Evolutionary conservation across 306 rosid genomes (phyloP), one percentile per base, ranked within the genome.

Genomic region (Castanospermum australe): DNA sequence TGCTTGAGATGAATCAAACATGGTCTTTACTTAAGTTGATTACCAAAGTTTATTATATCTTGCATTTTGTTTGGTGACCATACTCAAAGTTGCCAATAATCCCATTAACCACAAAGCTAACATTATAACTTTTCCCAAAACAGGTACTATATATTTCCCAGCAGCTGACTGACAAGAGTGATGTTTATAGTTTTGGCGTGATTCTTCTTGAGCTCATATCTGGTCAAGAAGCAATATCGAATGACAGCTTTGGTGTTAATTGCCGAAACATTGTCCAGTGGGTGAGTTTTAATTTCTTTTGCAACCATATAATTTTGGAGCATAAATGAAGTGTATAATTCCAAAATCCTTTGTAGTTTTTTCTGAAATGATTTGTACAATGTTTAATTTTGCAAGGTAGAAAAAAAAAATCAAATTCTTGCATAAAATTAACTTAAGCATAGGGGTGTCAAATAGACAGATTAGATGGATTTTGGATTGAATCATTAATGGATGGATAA

Each of bases 191-290:
- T 80, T 96, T 96, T 35, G 99, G 98, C 0, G 99, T 96, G 67
- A 93, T 96, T 87, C 99, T 96, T 83, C 98, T 96, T 55, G 99
- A 96, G 87, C 87, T 96, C 81, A 90, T 95, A 82, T 95, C 99
- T 4, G 99, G 99, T 80, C 97, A 93, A 84, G 99, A 95, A 89
- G 99, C 99, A 42, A 95, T 95, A 86, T 95, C 99, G 17, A 95
- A 90, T 50, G 95, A 90, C 39, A 95, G 57, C 81, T 93, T 96
- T 70, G 99, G 99, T 73, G 97, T 81, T 60, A 91, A 93, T 89
- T 93, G 98, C 89, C 87, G 98, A 64, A 93, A 91, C 85, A 90
- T 96, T 54, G 98, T 91, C 81, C 99, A 93, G 38, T 96, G 99
- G 99, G 98, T 96, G 86, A 88, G 96, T 82, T 55, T 73, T 45